Evolutionary conservation across 805 yeast species (phyloP), one percentile per base, ranked within the genome.

Genomic region (Saturnispora serradocipensis): DNA sequence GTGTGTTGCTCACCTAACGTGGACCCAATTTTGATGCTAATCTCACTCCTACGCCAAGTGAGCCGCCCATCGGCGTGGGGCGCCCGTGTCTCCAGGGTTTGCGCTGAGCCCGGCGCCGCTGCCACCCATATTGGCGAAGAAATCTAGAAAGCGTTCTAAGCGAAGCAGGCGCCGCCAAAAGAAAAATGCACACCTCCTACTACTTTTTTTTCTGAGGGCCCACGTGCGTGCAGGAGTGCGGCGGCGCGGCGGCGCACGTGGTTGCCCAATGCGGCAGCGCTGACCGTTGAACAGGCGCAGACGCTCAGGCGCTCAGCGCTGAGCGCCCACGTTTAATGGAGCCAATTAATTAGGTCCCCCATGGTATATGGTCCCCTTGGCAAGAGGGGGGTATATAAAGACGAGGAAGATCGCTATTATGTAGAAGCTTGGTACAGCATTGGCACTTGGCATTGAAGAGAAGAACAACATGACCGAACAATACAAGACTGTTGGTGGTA

Each of bases 401-500:
- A 38, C 8, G 15, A 16, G 42, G 13, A 18, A 18, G 22, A 20
- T 1, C 4, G 2, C 25, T 11, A 38, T 7, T 30, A 10, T 30
- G 11, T 5, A 9, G 2, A 10, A 13, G 5, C 47, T 45, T 45
- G 30, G 30, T 34, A 18, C 13, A 3, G 18, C 2, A 11, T 9
- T 7, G 3, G 9, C n/a, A 6, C 34, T 43, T 18, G 38, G 46
- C 46, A 25, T 35, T 16, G 24, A 5, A 35, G 6, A 9, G 5
- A 36, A 16, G 24, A 40, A 16, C 24, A 35, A 24, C 15, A 48
- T 49, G 51, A 20, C 40, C 11, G 34, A 36, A 35, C 48, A 43
- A 45, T 45, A 48, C 36, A 66, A 61, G 55, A 79, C 83, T 40
- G 70, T 60, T 13, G 95, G 95, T 72, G 93, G 95, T 73, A 84